Evolutionary conservation across 73 alveolate genomes (phyloP), one percentile per base, ranked within the genome.

Genomic region (Uronychia binucleata): DNA sequence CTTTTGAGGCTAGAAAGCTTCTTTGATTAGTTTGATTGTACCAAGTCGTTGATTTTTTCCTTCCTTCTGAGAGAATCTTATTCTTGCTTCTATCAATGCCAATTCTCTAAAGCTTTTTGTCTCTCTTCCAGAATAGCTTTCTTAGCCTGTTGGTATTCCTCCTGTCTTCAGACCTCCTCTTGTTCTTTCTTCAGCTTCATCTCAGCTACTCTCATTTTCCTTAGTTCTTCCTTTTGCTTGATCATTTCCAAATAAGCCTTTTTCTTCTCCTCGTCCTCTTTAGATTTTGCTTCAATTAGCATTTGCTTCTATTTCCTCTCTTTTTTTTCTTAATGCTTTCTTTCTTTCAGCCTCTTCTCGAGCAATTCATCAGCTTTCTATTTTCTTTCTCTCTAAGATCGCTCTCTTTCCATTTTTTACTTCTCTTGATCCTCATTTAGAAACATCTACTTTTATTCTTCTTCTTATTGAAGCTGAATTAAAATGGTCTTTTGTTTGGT

Each of bases 371-470:
- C 78, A n/a, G 78, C 78, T n/a, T 67, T 28, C 32, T 13, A 26
- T 1, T 58, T 26, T 30, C 30, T 75, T 28, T 75, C 57, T 30
- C 30, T 25, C 5, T 5, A 27, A 5, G 58, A 28, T 5, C 5
- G 1, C 5, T 26, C 28, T 5, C 58, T 28, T 28, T 75, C 81
- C 30, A 28, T 58, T 26, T 59, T 77, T 31, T 79, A 78, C 79
- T 86, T 86, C 35, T 79, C 57, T 80, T 76, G 60, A 46, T 86
- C 46, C n/a, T 86, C 87, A 26, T 26, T 8, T 26, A 34, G 35
- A 0, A 60, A 0, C 57, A 33, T 79, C 77, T 78, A 67, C 1
- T 77, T n/a, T 83, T 28, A 57, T 79, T 86, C 76, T 59, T 80
- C 59, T 76, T 76, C 60, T 5, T 59, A 27, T 57, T 83, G 33